phyloP scores from a whole-genome alignment of 2,329 filamentous ascomycete genomes.

The Aspergillus aculeatus region DNA sequence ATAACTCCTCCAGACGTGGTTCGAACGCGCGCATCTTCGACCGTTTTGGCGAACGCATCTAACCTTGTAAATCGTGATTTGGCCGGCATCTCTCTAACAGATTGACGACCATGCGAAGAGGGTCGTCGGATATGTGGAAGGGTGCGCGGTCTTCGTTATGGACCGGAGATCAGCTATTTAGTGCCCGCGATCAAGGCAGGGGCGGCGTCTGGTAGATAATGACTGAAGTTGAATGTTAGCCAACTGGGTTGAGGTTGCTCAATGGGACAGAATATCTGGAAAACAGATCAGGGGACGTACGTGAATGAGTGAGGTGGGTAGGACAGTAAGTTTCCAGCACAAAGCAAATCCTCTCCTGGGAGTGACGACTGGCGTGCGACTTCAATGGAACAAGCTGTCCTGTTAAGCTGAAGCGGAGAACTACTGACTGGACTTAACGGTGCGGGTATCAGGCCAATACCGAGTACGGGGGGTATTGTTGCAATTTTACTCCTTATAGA shows the following conservation, averaged over 20 bases:
- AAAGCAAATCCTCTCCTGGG: not conserved
- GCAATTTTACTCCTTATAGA: not conserved
- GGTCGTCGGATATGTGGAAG: slow-evolving; percentile 1
- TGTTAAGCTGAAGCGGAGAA: slow-evolving; percentile 11
- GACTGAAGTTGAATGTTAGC: slow-evolving; percentile 6
- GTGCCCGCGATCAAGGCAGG: slow-evolving; percentile 8
- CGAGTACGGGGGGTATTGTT: not conserved
- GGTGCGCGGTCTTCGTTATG: slow-evolving; percentile 9
- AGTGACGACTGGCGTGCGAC: slow-evolving; percentile 9
- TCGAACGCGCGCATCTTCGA: slow-evolving; percentile 94
- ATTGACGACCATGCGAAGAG: slow-evolving; percentile 29
- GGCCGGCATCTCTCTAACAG: slow-evolving; percentile 64
- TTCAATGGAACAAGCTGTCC: slow-evolving; percentile 16
- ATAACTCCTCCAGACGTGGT: slow-evolving; percentile 95
- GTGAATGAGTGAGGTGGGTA: not conserved
- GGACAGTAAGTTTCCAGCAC: not conserved
- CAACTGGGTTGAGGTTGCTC: not conserved
- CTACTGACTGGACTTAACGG: not conserved
- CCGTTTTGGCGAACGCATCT: slow-evolving; percentile 98
- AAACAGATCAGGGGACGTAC: not conserved
- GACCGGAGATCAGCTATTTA: slow-evolving; percentile 16
- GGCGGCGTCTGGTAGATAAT: slow-evolving; percentile 7
- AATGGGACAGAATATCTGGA: not conserved
- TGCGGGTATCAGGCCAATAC: not conserved
- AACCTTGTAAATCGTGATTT: slow-evolving; percentile 95